Evolutionary conservation across 805 yeast species (phyloP).

Genomic region (Pichia thaimueangensis): DNA sequence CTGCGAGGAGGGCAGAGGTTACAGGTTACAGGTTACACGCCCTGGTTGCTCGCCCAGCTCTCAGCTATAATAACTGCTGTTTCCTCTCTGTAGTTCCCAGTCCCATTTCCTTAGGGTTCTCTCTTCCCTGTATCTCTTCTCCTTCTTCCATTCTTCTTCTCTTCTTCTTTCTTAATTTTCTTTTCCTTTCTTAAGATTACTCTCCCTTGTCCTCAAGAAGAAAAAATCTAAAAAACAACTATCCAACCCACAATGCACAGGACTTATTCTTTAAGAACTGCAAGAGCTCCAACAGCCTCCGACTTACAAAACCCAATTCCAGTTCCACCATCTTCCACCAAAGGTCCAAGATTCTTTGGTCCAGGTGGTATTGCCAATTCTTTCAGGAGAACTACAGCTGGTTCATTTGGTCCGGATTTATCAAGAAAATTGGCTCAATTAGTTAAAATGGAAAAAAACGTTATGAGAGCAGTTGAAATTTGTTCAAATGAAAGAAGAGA

Average conservation of each 20-base stretch:
- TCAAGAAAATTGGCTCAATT: constrained; percentile 66
- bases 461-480: constrained; percentile 71
- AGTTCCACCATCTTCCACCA: constrained; percentile 68
- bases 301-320: constrained; percentile 78
- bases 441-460: constrained; percentile 77
- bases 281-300: constrained; percentile 78
- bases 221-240: not conserved
- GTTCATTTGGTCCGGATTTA: constrained; percentile 74
- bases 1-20: not conserved
- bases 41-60: no score
- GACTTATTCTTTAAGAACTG: constrained; percentile 74
- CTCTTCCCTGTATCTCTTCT: not conserved
- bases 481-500: constrained; percentile 73
- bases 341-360: constrained; percentile 67
- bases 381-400: constrained; percentile 64
- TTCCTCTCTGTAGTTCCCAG: not conserved
- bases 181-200: not conserved
- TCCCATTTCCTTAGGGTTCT: not conserved
- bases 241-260: constrained; percentile 51
- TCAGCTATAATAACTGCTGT: no score
- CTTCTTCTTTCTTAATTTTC: not conserved
- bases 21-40: no score
- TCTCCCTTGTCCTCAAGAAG: not conserved
- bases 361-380: constrained; percentile 51
- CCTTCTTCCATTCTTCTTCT: not conserved